phyloP scores from a whole-genome alignment of 2,329 filamentous ascomycete species.

The Metarhizium guizhouense region DNA sequence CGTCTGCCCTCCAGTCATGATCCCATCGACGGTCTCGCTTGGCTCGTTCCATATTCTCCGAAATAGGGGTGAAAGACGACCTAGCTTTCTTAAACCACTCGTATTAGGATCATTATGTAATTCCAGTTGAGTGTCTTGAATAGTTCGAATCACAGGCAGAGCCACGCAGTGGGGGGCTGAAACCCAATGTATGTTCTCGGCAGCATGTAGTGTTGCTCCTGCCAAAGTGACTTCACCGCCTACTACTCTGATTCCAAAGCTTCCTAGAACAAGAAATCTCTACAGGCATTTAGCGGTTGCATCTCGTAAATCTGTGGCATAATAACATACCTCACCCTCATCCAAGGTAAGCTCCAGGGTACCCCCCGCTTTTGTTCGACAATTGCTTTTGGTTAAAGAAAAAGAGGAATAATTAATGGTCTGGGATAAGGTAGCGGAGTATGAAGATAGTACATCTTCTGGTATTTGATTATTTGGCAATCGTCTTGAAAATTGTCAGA shows the following conservation, averaged over 20 bases:
- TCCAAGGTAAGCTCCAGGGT: constrained; percentile 32
- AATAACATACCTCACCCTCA: constrained; percentile 37
- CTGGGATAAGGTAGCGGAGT: constrained; percentile 3
- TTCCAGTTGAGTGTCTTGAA: constrained; percentile 41
- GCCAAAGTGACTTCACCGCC: constrained; percentile 56
- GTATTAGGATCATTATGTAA: constrained; percentile 44
- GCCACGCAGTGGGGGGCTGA: constrained; percentile 62
- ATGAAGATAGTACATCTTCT: not conserved
- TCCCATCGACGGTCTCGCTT: constrained; percentile 10
- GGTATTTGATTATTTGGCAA: not conserved
- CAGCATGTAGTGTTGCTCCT: constrained; percentile 50
- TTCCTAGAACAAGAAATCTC: constrained; percentile 57
- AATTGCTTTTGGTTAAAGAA: constrained; percentile 34
- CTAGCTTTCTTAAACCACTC: constrained; percentile 42
- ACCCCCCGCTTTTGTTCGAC: constrained; percentile 29
- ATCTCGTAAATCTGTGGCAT: not conserved
- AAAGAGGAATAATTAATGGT: constrained; percentile 36
- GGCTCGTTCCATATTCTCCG: constrained; percentile 54
- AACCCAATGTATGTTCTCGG: constrained; percentile 42
- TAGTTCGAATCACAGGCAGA: constrained; percentile 54
- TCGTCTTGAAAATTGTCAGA: not conserved
- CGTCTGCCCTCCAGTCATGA: constrained; percentile 16
- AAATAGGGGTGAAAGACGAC: constrained; percentile 56
- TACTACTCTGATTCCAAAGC: constrained; percentile 54
- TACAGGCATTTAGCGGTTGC: constrained; percentile 20